A percentile compares a stretch with the other conserved stretches of the same genome.
Conservation (phyloP, 768 basidiomycete genomes). For the Auricularia heimuer region DNA sequence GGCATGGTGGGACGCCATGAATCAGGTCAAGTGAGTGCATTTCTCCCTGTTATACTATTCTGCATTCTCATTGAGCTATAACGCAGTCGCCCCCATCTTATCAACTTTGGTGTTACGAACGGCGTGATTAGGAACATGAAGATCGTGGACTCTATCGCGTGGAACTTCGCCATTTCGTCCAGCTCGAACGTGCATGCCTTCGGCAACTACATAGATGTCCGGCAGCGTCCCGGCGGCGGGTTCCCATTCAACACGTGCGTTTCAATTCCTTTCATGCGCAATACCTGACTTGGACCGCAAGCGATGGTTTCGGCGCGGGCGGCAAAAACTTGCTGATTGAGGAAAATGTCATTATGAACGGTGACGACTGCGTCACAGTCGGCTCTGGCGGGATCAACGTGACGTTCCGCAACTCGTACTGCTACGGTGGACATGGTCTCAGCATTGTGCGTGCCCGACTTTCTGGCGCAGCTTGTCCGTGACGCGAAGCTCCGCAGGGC, state of each 20-base stretch:
- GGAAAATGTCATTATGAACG: constrained; percentile 46
- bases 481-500: constrained; percentile 14
- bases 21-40: neutral
- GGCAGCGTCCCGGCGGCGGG: neutral
- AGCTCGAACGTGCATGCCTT: constrained; percentile 37
- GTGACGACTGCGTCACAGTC: constrained; percentile 54
- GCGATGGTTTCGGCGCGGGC: constrained; percentile 38
- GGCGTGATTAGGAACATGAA: constrained; percentile 52
- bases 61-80: neutral
- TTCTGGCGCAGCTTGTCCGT: neutral
- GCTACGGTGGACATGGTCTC: constrained; percentile 50
- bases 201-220: constrained; percentile 42
- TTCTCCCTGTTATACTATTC: neutral
- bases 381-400: constrained; percentile 48
- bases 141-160: constrained; percentile 41
- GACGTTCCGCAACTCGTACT: constrained; percentile 29
- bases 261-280: neutral
- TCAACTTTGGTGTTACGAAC: neutral
- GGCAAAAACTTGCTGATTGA: constrained; percentile 51
- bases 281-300: constrained; percentile 17
- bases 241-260: neutral
- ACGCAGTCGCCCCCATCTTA: neutral
- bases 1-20: constrained; percentile 15
- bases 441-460: constrained; percentile 26
- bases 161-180: constrained; percentile 47